Conservation (phyloP, 495 filamentous ascomycete genomes). For the Oleoguttula mirabilis region DNA sequence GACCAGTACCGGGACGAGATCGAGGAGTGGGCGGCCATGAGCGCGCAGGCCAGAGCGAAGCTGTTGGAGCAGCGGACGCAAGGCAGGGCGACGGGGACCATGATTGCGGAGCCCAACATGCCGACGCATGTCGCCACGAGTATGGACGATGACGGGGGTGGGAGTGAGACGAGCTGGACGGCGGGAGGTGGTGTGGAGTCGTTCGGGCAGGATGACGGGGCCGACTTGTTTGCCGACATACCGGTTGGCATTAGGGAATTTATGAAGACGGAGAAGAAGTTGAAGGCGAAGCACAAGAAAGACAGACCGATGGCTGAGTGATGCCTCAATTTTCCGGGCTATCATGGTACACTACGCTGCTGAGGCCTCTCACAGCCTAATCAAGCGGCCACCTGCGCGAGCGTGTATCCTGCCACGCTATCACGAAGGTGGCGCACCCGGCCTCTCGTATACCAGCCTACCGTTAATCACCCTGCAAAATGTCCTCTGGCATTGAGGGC, state of each 20-base stretch:
- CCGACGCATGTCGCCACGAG: conserved; percentile 36
- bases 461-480: no score
- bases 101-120: conserved; percentile 23
- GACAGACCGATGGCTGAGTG: neutral
- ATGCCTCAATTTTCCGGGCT: no score
- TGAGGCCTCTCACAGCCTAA: no score
- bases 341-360: neutral
- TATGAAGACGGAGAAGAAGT: conserved; percentile 89
- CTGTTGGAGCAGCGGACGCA: conserved; percentile 29
- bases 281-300: conserved; percentile 56
- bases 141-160: conserved; percentile 76
- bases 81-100: conserved; percentile 30
- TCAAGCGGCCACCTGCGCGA: no score
- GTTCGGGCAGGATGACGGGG: conserved; percentile 23
- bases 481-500: no score
- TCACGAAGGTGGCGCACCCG: no score
- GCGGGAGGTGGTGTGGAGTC: conserved; percentile 23
- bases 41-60: conserved; percentile 42
- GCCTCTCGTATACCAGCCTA: no score
- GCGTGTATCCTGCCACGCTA: no score
- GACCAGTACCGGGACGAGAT: conserved; percentile 80
- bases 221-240: conserved; percentile 63
- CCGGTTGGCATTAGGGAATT: conserved; percentile 93
- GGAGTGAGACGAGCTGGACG: conserved; percentile 57
- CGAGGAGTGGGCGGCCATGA: conserved; percentile 66